Percentiles rank a stretch among this genome's conserved stretches.
Conservation (phyloP, 2,329 filamentous ascomycete species). For the Gnomoniopsis smithogilvyi region DNA sequence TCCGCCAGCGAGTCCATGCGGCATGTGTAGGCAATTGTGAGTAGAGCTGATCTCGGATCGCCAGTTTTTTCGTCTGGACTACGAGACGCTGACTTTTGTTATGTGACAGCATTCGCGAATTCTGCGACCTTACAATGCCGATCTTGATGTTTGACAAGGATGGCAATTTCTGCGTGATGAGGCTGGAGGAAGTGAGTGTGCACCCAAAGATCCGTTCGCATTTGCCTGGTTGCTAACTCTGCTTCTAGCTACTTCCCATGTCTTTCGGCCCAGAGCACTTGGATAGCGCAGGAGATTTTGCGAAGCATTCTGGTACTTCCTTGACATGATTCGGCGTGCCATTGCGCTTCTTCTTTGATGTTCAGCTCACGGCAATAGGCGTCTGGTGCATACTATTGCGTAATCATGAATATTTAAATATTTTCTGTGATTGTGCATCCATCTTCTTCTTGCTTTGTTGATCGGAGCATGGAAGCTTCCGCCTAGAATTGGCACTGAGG, state of each 20-base stretch:
- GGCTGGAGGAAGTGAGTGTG: conserved; percentile 59
- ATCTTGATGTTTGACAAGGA: conserved; percentile 92
- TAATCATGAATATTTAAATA: background rate
- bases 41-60: conserved; percentile 22
- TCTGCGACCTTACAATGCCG: conserved; percentile 65
- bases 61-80: background rate
- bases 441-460: too few relatives aligned
- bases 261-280: conserved; percentile 24
- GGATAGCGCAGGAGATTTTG: conserved; percentile 7
- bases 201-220: background rate
- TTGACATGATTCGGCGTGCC: background rate
- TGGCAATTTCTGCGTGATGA: conserved; percentile 67
- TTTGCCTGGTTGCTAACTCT: conserved; percentile 7
- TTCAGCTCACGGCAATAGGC: background rate
- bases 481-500: too few relatives aligned
- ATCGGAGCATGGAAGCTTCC: too few relatives aligned
- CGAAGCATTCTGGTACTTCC: background rate
- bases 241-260: conserved; percentile 55
- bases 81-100: conserved; percentile 9
- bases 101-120: conserved; percentile 66
- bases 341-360: background rate
- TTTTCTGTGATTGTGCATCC: too few relatives aligned
- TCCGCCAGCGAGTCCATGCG: conserved; percentile 74
- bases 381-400: background rate
- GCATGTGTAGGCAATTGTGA: conserved; percentile 94